Evolutionary conservation across 164 flowering plant genomes (phyloP).

Genomic region (Sedum album): DNA sequence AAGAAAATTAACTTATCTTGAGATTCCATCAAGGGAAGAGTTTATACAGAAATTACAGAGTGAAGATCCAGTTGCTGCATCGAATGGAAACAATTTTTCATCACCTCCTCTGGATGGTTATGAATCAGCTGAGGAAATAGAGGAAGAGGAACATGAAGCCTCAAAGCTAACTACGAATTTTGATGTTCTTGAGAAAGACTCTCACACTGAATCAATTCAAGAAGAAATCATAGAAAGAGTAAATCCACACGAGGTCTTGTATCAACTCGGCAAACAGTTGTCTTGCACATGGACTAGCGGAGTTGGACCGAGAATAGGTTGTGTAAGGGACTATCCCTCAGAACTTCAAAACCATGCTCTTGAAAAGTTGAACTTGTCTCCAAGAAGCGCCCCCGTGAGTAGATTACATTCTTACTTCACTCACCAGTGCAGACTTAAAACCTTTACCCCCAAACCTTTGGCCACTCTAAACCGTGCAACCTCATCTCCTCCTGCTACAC

Average conservation of each 20-base stretch:
- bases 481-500: not conserved
- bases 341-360: constrained; percentile 3
- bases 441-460: not conserved
- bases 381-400: not conserved
- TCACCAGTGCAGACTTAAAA: not conserved
- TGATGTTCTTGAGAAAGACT: constrained; percentile 19
- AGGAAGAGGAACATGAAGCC: constrained; percentile 15
- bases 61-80: constrained; percentile 12
- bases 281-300: constrained; percentile 8
- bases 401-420: not conserved
- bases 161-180: constrained; percentile 19
- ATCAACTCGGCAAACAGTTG: constrained; percentile 9
- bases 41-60: constrained; percentile 18
- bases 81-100: not conserved
- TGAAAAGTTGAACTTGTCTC: not conserved
- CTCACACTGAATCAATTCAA: constrained; percentile 27
- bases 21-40: constrained; percentile 34
- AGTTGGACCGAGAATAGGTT: constrained; percentile 7
- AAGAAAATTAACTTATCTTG: constrained; percentile 27
- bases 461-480: not conserved
- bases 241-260: constrained; percentile 51
- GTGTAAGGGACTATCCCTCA: constrained; percentile 3
- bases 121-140: constrained; percentile 15
- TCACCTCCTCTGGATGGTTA: constrained; percentile 19
- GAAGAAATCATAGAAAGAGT: constrained; percentile 51